phyloP scores from a whole-genome alignment of 2,329 filamentous ascomycete genomes.

The Penicillium brasilianum region DNA sequence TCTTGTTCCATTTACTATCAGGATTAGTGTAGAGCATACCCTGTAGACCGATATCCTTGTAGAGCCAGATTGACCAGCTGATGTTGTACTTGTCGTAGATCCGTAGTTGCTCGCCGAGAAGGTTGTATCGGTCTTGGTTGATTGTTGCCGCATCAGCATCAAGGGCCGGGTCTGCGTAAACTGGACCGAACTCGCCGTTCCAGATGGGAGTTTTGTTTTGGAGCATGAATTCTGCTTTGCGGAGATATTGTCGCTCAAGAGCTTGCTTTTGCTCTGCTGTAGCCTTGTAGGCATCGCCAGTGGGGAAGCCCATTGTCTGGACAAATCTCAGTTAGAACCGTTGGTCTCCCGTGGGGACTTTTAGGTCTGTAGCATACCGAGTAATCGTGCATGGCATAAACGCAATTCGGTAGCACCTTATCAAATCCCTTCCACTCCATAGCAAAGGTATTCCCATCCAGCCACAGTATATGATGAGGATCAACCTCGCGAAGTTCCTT shows the following conservation, averaged over 20 bases:
- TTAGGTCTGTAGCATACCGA: slow-evolving; percentile 34
- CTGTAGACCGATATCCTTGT: slow-evolving; percentile 63
- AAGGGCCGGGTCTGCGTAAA: slow-evolving; percentile 41
- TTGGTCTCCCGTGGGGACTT: neutral
- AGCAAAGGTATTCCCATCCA: slow-evolving; percentile 53
- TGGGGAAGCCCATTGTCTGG: slow-evolving; percentile 51
- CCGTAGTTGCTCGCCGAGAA: slow-evolving; percentile 55
- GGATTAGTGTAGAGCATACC: slow-evolving; percentile 60
- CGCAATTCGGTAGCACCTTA: slow-evolving; percentile 50
- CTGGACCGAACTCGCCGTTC: slow-evolving; percentile 60
- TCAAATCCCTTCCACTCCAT: slow-evolving; percentile 54
- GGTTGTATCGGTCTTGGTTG: slow-evolving; percentile 52
- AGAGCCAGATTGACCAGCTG: slow-evolving; percentile 65
- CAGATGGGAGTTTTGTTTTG: slow-evolving; percentile 52
- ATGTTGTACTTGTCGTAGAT: slow-evolving; percentile 60
- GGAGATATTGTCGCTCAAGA: slow-evolving; percentile 50
- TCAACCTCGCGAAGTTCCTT: slow-evolving; percentile 54
- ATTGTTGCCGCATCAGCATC: slow-evolving; percentile 44
- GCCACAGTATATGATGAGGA: slow-evolving; percentile 53
- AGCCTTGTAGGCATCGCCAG: slow-evolving; percentile 47
- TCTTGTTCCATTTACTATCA: slow-evolving; percentile 56
- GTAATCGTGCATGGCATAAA: slow-evolving; percentile 55
- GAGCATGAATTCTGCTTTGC: slow-evolving; percentile 57
- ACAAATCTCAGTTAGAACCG: neutral
- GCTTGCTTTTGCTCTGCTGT: slow-evolving; percentile 48